Evolutionary conservation across 192 early-diverging fungal species (phyloP).

Genomic region (Coemansia sp.): DNA sequence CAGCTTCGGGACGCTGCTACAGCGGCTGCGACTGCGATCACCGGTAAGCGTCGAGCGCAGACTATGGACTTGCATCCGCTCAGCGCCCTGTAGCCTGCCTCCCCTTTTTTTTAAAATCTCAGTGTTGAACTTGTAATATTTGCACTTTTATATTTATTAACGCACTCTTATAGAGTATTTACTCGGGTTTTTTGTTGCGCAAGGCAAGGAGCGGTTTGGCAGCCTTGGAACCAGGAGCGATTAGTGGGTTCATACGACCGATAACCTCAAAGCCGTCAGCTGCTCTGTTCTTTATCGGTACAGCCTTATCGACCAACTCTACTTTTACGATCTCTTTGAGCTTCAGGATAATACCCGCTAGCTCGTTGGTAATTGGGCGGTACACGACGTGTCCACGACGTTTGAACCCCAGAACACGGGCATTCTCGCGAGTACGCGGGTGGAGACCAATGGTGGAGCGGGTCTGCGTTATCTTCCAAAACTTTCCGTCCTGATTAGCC

Average conservation of each 20-base stretch:
- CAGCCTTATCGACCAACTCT: constrained; percentile 46
- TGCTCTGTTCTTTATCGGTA: constrained; percentile 28
- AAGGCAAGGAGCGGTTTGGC: constrained; percentile 50
- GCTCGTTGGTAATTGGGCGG: constrained; percentile 52
- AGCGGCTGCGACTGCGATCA: neutral
- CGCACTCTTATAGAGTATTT: constrained; percentile 7
- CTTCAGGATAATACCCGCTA: constrained; percentile 66
- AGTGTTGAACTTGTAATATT: constrained; percentile 2
- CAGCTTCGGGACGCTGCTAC: constrained; percentile 12
- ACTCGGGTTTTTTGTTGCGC: constrained; percentile 13
- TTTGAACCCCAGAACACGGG: constrained; percentile 58
- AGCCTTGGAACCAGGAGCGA: constrained; percentile 49
- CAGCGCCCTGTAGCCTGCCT: neutral
- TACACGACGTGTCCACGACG: constrained; percentile 63
- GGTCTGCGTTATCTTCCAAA: constrained; percentile 65
- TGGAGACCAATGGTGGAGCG: constrained; percentile 64
- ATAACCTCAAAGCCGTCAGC: constrained; percentile 48
- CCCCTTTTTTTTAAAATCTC: neutral
- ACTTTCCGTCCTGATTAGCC: constrained; percentile 24
- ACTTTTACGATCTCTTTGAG: constrained; percentile 66
- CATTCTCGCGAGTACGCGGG: constrained; percentile 53
- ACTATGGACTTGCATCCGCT: constrained; percentile 32
- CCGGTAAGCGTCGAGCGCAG: constrained; percentile 40
- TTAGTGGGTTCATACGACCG: constrained; percentile 46
- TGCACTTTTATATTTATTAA: constrained; percentile 14